These are phyloP conservation scores for Phtheirospermum japonicum DNA, from an alignment of 257 asterid species.

Conservation along the genomic window DNA sequence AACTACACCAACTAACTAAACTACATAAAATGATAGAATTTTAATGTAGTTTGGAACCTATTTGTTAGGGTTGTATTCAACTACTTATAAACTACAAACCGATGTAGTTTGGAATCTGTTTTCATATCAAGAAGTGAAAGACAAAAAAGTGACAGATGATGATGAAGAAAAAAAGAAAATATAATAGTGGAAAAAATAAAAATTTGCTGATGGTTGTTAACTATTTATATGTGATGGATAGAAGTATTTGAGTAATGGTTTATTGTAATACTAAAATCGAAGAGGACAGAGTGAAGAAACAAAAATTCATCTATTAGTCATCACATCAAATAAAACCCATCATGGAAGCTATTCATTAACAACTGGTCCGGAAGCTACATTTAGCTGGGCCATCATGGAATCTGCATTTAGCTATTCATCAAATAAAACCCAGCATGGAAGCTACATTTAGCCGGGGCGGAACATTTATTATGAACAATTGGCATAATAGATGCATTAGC, in stretches of 20 bases:
- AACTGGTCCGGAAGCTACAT: neutral
- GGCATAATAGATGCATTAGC: neutral
- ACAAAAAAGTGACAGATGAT: conserved; percentile 6
- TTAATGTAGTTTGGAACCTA: too few species aligned
- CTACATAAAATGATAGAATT: too few species aligned
- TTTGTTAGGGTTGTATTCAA: too few species aligned
- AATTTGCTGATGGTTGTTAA: neutral
- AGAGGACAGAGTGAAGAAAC: conserved; percentile 5
- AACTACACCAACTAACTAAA: too few species aligned
- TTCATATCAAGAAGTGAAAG: neutral
- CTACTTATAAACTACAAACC: too few species aligned
- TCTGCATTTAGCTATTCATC: too few species aligned
- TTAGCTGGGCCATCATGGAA: too few species aligned
- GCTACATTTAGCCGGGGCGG: too few species aligned
- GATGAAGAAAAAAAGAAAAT: neutral
- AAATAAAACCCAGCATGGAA: too few species aligned
- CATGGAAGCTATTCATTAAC: neutral
- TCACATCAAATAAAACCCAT: neutral
- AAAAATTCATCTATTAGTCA: neutral
- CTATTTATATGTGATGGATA: conserved; percentile 1
- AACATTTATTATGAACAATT: conserved; percentile 7
- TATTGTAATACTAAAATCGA: neutral
- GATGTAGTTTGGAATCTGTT: too few species aligned
- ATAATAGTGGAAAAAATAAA: neutral
- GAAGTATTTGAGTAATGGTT: neutral